These are phyloP conservation scores for Metahyphopichia silvanorum DNA, from an alignment of 805 yeast genomes.

Conservation along the genomic window DNA sequence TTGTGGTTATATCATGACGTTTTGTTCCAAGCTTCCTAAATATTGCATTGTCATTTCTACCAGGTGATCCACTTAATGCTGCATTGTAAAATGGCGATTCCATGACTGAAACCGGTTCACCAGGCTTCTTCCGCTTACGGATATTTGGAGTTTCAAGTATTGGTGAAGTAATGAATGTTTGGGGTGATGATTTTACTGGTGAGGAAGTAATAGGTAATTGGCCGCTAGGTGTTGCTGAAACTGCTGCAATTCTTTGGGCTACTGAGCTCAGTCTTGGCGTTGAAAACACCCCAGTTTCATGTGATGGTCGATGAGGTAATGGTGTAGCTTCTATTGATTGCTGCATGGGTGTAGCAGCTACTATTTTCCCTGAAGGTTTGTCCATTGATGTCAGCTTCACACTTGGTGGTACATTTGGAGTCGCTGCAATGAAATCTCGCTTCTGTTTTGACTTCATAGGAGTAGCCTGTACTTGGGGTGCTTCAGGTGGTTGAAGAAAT, in stretches of 20 bases:
- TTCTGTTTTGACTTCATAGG: conserved; percentile 11
- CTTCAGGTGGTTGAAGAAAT: no score
- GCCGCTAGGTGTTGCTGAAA: background rate
- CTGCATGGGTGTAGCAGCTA: no score
- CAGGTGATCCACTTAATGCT: conserved; percentile 15
- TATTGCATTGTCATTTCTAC: background rate
- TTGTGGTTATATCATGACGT: background rate
- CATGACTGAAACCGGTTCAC: conserved; percentile 30
- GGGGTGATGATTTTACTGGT: background rate
- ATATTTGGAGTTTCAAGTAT: conserved; percentile 1
- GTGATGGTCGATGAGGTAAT: no score
- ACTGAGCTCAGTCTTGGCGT: no score
- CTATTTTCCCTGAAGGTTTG: background rate
- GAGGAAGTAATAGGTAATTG: background rate
- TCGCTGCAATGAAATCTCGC: no score
- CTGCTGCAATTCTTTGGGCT: no score
- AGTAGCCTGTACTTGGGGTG: conserved; percentile 27
- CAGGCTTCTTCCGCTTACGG: conserved; percentile 20
- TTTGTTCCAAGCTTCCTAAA: background rate
- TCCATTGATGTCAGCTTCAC: no score
- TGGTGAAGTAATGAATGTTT: conserved; percentile 1
- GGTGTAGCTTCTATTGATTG: no score
- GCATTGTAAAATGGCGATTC: conserved; percentile 37
- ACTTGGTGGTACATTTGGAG: no score
- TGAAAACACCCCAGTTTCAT: background rate